These are phyloP conservation scores for Microdochium paspali DNA, from an alignment of 2,329 filamentous ascomycete genomes.

Conservation along the genomic window DNA sequence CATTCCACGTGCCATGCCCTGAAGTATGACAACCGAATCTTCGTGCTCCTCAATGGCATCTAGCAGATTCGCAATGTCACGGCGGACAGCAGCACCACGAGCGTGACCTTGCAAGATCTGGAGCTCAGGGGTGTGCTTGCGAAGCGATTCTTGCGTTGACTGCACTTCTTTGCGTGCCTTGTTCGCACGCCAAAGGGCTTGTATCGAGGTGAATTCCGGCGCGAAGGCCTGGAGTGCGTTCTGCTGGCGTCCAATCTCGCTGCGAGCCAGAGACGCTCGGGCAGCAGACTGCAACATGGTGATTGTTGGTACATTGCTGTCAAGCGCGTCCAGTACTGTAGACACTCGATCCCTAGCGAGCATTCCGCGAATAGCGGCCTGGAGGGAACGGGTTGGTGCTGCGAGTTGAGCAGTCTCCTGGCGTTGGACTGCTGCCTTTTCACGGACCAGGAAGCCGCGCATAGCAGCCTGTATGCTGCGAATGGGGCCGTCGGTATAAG, in stretches of 20 bases:
- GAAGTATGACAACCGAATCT: slow-evolving; percentile 37
- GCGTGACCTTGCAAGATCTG: slow-evolving; percentile 40
- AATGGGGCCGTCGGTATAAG: slow-evolving; percentile 52
- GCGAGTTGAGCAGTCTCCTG: slow-evolving; percentile 42
- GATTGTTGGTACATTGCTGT: slow-evolving; percentile 38
- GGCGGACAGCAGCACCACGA: slow-evolving; percentile 45
- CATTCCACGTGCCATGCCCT: slow-evolving; percentile 53
- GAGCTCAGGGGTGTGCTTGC: slow-evolving; percentile 30
- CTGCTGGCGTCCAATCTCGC: slow-evolving; percentile 39
- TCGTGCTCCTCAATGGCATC: slow-evolving; percentile 37
- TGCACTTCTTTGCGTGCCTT: slow-evolving; percentile 33
- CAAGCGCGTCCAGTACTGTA: slow-evolving; percentile 41
- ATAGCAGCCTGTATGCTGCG: slow-evolving; percentile 56
- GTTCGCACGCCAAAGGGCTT: slow-evolving; percentile 37
- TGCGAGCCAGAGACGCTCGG: slow-evolving; percentile 51
- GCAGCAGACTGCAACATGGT: slow-evolving; percentile 55
- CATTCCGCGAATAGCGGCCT: slow-evolving; percentile 60
- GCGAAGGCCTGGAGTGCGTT: slow-evolving; percentile 40
- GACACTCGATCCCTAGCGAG: slow-evolving; percentile 42
- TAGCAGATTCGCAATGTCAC: slow-evolving; percentile 36
- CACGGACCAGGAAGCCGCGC: slow-evolving; percentile 57
- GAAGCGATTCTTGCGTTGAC: slow-evolving; percentile 37
- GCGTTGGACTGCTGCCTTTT: slow-evolving; percentile 44
- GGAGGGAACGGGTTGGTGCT: slow-evolving; percentile 46
- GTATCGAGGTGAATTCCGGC: slow-evolving; percentile 40